A percentile compares a stretch with the other conserved stretches of the same genome.
These are phyloP conservation scores for Backusella mclennaniae DNA, from an alignment of 192 early-diverging fungal species.

Conservation along the genomic window DNA sequence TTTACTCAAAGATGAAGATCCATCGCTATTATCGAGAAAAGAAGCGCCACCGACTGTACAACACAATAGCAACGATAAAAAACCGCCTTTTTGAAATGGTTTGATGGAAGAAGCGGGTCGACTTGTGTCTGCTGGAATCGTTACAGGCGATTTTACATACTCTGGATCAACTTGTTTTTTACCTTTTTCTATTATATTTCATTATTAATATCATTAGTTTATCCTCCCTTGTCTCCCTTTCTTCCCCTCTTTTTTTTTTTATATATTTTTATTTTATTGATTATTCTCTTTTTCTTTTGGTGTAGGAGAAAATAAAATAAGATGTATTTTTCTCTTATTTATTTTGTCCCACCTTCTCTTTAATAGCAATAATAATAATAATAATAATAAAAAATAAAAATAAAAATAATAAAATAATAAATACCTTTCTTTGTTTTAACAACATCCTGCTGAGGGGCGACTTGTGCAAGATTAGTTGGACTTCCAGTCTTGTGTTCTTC, in stretches of 20 bases:
- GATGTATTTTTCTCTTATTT: background rate
- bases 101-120: constrained; percentile 14
- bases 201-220: background rate
- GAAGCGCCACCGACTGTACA: constrained; percentile 17
- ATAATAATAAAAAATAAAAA: background rate
- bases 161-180: constrained; percentile 18
- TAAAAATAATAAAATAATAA: background rate
- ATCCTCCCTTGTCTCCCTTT: background rate
- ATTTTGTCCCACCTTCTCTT: constrained; percentile 8
- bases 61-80: constrained; percentile 26
- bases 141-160: constrained; percentile 15
- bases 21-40: constrained; percentile 19
- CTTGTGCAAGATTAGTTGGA: constrained; percentile 13
- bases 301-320: constrained; percentile 2
- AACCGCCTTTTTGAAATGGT: constrained; percentile 14
- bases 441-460: constrained; percentile 18
- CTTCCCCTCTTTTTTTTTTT: background rate
- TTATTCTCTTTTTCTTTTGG: background rate
- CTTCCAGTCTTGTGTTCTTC: constrained; percentile 6
- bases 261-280: too few species aligned
- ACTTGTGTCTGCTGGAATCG: background rate
- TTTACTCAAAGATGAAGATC: constrained; percentile 1
- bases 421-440: constrained; percentile 7
- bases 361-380: constrained; percentile 2
- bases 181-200: constrained; percentile 10